Percentiles rank a stretch among this genome's conserved stretches.
Evolutionary conservation across 306 rosid genomes (phyloP).

Genomic region (Quercus alba): DNA sequence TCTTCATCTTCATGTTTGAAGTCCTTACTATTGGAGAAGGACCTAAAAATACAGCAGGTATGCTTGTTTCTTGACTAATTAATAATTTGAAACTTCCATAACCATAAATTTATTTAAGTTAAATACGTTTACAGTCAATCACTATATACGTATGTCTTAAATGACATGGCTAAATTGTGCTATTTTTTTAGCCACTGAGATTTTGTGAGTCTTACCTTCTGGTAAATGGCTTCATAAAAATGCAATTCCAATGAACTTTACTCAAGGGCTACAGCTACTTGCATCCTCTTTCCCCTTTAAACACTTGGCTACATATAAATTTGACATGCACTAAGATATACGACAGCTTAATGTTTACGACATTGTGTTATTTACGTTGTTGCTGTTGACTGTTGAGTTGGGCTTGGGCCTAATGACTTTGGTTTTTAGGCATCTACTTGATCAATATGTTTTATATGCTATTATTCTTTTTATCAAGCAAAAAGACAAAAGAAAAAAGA

Average conservation of each 20-base stretch:
- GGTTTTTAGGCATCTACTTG: not conserved
- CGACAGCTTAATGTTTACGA: not conserved
- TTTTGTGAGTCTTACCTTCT: not conserved
- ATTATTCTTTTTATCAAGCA: not conserved
- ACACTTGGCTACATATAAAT: not conserved
- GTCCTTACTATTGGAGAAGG: conserved; percentile 72
- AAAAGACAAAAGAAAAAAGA: not conserved
- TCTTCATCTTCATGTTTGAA: conserved; percentile 51
- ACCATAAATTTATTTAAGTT: not conserved
- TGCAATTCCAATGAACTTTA: not conserved
- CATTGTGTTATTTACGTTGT: not conserved
- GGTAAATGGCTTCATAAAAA: not conserved
- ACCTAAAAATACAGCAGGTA: conserved; percentile 78
- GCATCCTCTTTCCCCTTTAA: not conserved
- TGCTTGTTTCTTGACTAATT: not conserved
- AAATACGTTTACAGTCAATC: not conserved
- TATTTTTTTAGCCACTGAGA: not conserved
- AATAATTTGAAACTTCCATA: conserved; percentile 10
- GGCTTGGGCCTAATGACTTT: not conserved
- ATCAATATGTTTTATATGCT: not conserved
- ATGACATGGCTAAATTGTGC: not conserved
- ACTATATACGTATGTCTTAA: not conserved
- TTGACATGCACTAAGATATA: not conserved
- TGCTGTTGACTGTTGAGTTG: not conserved
- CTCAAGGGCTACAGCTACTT: not conserved